phyloP scores from a whole-genome alignment of 148 eudicot species.

The Cornus kousa region DNA sequence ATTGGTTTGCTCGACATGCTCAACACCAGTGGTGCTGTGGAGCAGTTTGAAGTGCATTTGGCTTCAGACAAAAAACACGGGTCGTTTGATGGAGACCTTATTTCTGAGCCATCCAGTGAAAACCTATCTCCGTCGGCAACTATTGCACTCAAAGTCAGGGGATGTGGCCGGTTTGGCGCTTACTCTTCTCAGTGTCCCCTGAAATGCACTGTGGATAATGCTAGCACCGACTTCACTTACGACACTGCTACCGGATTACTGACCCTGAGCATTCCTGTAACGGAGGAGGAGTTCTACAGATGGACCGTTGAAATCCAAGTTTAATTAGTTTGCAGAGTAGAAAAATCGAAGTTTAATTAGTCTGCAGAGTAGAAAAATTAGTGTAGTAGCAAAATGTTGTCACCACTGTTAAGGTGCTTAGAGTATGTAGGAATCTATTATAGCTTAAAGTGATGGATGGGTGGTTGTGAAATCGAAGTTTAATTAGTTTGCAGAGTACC shows the following conservation, averaged over 20 bases:
- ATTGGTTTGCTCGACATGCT: constrained; percentile 89
- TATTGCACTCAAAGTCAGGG: constrained; percentile 60
- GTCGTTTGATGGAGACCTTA: constrained; percentile 29
- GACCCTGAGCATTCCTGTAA: constrained; percentile 54
- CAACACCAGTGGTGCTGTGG: constrained; percentile 77
- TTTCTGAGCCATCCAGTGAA: constrained; percentile 26
- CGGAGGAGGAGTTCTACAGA: constrained; percentile 67
- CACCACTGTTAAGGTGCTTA: background rate
- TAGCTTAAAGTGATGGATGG: background rate
- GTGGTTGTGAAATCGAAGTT: background rate
- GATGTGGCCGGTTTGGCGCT: constrained; percentile 76
- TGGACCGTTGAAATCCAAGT: constrained; percentile 70
- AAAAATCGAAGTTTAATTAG: constrained; percentile 25
- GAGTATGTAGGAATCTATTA: background rate
- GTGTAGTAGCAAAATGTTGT: background rate
- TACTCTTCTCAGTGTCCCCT: constrained; percentile 67
- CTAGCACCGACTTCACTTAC: constrained; percentile 45
- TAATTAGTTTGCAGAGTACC: too few species aligned
- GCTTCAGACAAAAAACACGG: constrained; percentile 27
- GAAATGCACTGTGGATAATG: constrained; percentile 46
- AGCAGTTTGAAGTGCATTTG: constrained; percentile 39
- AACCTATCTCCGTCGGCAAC: constrained; percentile 38
- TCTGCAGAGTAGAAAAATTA: background rate
- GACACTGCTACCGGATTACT: constrained; percentile 47
- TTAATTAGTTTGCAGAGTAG: constrained; percentile 20